These are phyloP conservation scores for Trifolium fragiferum DNA, from an alignment of 306 rosid genomes.

Conservation along the genomic window DNA sequence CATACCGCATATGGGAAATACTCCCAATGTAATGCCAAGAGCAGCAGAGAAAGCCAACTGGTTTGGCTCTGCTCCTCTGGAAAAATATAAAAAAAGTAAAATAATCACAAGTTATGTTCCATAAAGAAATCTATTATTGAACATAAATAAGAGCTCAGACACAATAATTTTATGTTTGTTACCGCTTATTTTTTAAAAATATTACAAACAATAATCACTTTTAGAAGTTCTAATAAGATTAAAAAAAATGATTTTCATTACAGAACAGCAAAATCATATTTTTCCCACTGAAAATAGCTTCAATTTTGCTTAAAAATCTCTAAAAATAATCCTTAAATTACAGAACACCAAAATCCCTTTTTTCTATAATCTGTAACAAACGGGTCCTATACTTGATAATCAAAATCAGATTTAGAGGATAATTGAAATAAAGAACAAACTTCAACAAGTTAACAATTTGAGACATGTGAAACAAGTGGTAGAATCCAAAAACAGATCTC, in stretches of 20 bases:
- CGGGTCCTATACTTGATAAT: neutral
- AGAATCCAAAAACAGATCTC: constrained; percentile 29
- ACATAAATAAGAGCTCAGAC: constrained; percentile 1
- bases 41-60: constrained; percentile 93
- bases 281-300: too few species aligned
- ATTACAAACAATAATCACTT: neutral
- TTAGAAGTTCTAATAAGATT: neutral
- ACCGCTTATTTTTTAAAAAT: neutral
- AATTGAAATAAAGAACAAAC: neutral
- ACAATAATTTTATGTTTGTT: neutral
- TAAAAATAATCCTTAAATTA: neutral
- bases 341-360: neutral
- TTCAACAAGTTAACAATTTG: neutral
- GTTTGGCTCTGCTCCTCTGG: constrained; percentile 90
- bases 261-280: too few species aligned
- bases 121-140: too few species aligned
- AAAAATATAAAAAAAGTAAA: too few species aligned
- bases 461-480: too few species aligned
- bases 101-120: too few species aligned
- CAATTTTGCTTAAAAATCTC: neutral
- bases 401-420: neutral
- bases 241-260: neutral
- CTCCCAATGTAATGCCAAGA: constrained; percentile 82
- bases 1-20: constrained; percentile 89
- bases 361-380: neutral